A percentile compares a stretch with the other conserved stretches of the same genome.
These are phyloP conservation scores for Exophiala bonariae DNA, from an alignment of 2,329 filamentous ascomycete species.

Conservation along the genomic window DNA sequence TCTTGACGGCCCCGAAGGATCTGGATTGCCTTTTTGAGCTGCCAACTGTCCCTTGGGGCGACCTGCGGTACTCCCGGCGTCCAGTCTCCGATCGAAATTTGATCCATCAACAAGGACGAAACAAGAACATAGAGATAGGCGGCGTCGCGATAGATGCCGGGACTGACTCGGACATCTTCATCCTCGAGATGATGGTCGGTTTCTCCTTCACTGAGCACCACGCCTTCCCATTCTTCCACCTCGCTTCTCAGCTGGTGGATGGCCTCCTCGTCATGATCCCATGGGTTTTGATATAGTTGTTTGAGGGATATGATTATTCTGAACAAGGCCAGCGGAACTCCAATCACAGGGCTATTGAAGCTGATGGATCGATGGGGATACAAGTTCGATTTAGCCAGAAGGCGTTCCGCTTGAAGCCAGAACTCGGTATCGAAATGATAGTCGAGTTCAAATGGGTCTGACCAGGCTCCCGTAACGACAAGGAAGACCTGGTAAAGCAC, in stretches of 20 bases:
- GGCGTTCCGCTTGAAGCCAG: constrained; percentile 16
- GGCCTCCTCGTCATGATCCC: constrained; percentile 9
- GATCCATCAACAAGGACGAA: constrained; percentile 16
- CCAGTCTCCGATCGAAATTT: neutral
- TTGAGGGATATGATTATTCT: constrained; percentile 16
- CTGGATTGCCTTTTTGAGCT: constrained; percentile 5
- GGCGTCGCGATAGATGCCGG: constrained; percentile 15
- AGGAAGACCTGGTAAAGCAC: constrained; percentile 21
- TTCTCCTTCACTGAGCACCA: constrained; percentile 8
- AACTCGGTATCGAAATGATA: constrained; percentile 17
- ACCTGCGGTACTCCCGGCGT: constrained; percentile 6
- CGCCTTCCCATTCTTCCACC: constrained; percentile 17
- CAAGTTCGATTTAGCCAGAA: constrained; percentile 13
- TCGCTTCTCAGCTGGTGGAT: constrained; percentile 13
- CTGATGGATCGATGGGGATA: constrained; percentile 14
- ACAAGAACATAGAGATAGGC: constrained; percentile 16
- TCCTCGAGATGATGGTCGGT: neutral
- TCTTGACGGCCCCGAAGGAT: constrained; percentile 10
- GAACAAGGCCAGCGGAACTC: constrained; percentile 14
- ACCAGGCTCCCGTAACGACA: constrained; percentile 18
- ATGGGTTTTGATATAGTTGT: constrained; percentile 10
- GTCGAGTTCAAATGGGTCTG: constrained; percentile 7
- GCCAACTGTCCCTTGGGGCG: constrained; percentile 11
- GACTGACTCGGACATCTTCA: neutral
- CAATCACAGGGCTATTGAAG: constrained; percentile 20